phyloP scores from a whole-genome alignment of 306 rosid species.

The Malus asiatica region DNA sequence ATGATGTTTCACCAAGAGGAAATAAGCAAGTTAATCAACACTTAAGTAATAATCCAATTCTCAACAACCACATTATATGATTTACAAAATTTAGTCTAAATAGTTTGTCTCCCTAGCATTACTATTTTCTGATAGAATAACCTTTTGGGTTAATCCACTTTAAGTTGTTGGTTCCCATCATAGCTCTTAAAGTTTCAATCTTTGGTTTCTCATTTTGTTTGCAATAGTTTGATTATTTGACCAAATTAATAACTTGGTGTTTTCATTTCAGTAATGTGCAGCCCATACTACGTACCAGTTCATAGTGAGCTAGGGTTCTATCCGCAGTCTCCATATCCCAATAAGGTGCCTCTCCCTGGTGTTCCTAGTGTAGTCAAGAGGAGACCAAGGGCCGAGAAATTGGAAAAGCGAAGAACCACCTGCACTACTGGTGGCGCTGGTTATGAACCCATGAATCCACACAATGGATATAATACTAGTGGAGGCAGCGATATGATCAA shows the following conservation, averaged over 20 bases:
- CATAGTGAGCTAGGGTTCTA: conserved; percentile 33
- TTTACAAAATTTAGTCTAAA: too few species aligned
- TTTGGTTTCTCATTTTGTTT: too few species aligned
- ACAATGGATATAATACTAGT: not conserved
- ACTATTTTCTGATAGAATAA: too few species aligned
- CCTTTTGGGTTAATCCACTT: too few species aligned
- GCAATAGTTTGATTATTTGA: not conserved
- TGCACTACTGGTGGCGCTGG: conserved; percentile 2
- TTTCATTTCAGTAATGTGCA: conserved; percentile 34
- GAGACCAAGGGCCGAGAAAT: conserved; percentile 19
- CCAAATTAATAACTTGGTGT: not conserved
- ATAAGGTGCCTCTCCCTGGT: conserved; percentile 24
- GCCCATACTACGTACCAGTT: conserved; percentile 41
- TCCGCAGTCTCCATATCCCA: conserved; percentile 27
- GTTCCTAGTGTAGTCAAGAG: conserved; percentile 27
- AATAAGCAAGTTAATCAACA: too few species aligned
- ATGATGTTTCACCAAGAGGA: too few species aligned
- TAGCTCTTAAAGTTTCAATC: too few species aligned
- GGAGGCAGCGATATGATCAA: not conserved
- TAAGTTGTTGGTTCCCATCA: too few species aligned
- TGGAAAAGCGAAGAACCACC: conserved; percentile 16
- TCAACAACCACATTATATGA: too few species aligned
- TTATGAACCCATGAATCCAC: not conserved
- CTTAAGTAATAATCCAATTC: too few species aligned
- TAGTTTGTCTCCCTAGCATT: too few species aligned